These are phyloP conservation scores for Diaporthe sp. DNA, from an alignment of 2,329 filamentous ascomycete species.

Conservation along the genomic window DNA sequence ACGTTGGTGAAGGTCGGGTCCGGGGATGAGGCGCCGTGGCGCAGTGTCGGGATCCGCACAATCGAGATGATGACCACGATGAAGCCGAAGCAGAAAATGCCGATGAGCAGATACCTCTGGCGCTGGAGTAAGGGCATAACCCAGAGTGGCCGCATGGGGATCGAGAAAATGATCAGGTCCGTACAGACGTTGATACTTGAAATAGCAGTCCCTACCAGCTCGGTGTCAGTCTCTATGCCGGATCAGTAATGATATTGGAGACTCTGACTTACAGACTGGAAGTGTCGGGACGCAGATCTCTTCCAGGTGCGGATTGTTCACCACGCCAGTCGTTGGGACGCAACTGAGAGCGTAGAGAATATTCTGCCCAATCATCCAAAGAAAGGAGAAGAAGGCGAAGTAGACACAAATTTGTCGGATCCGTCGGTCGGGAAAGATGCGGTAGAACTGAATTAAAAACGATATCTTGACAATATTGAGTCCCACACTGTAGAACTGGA, in stretches of 20 bases:
- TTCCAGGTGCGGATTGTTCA: conserved; percentile 1
- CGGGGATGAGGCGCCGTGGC: not conserved
- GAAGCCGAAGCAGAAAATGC: conserved; percentile 34
- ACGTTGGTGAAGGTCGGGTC: conserved; percentile 30
- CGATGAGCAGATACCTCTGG: conserved; percentile 34
- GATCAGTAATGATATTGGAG: no score
- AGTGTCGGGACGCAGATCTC: conserved; percentile 13
- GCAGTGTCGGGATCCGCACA: conserved; percentile 21
- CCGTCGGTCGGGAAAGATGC: conserved; percentile 7
- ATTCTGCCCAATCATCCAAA: conserved; percentile 31
- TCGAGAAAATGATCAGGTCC: conserved; percentile 21
- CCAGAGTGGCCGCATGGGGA: conserved; percentile 26
- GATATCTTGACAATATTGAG: conserved; percentile 30
- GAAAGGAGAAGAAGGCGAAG: conserved; percentile 8
- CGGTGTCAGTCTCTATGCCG: not conserved
- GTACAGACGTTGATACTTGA: conserved; percentile 26
- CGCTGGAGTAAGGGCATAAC: conserved; percentile 15
- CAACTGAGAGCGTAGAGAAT: conserved; percentile 30
- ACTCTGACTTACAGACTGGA: conserved; percentile 5
- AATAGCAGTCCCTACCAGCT: conserved; percentile 9
- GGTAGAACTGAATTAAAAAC: conserved; percentile 27
- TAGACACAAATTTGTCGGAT: conserved; percentile 24
- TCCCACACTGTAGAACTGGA: conserved; percentile 27
- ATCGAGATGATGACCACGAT: conserved; percentile 34
- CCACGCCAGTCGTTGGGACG: conserved; percentile 17